phyloP scores from a whole-genome alignment of 495 filamentous ascomycete genomes.

The Penicillium mononematosum region DNA sequence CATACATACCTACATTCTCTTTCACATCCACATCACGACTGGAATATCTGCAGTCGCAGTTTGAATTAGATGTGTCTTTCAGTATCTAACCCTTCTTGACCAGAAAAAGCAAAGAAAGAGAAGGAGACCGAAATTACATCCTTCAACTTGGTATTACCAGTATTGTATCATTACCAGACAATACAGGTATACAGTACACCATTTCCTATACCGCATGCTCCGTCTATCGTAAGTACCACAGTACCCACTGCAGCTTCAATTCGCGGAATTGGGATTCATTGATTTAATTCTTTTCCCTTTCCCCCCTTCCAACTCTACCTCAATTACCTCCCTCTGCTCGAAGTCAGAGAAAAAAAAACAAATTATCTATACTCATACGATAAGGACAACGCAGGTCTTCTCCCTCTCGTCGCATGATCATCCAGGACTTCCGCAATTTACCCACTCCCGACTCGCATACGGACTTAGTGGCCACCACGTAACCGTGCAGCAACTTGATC shows the following conservation, averaged over 20 bases:
- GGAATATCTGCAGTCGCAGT: not conserved
- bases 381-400: conserved; percentile 34
- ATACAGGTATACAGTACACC: conserved; percentile 9
- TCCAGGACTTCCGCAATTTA: conserved; percentile 19
- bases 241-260: conserved; percentile 35
- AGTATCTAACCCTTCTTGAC: not conserved
- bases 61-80: not conserved
- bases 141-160: not conserved
- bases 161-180: conserved; percentile 6
- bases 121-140: conserved; percentile 1
- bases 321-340: conserved; percentile 2
- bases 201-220: not conserved
- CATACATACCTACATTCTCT: not conserved
- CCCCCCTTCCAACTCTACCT: conserved; percentile 12
- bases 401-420: conserved; percentile 35
- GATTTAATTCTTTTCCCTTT: conserved; percentile 29
- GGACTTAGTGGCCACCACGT: conserved; percentile 40
- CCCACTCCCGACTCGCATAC: conserved; percentile 30
- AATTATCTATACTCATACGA: not conserved
- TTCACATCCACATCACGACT: not conserved
- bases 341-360: conserved; percentile 6
- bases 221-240: conserved; percentile 21
- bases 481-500: conserved; percentile 42
- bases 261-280: conserved; percentile 30
- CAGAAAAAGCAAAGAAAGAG: not conserved